Percentiles rank a stretch among this genome's conserved stretches.
phyloP scores from a whole-genome alignment of 164 flowering plant species.

The Nymphaea thermarum region DNA sequence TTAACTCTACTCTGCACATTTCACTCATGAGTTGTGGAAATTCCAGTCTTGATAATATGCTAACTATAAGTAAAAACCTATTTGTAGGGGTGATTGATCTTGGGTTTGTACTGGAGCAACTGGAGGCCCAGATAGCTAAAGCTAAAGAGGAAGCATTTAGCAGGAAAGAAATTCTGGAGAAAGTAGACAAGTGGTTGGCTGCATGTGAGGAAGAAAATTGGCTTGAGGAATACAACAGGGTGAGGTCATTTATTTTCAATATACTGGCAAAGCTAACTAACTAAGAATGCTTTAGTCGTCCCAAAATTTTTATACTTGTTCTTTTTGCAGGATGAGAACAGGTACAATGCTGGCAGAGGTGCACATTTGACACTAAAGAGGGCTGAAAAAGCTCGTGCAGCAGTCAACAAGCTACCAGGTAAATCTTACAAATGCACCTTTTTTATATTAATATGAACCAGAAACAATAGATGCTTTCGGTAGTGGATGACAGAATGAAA shows the following conservation, averaged over 20 bases:
- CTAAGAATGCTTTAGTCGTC: neutral
- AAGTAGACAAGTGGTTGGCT: constrained; percentile 66
- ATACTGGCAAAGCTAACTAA: neutral
- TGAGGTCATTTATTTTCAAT: constrained; percentile 3
- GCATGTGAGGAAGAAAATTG: constrained; percentile 82
- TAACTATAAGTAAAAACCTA: neutral
- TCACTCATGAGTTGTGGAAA: neutral
- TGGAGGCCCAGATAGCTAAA: constrained; percentile 47
- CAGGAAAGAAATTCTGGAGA: constrained; percentile 77
- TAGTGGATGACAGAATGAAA: neutral
- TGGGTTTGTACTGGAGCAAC: constrained; percentile 34
- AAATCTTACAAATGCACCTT: constrained; percentile 2
- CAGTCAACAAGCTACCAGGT: constrained; percentile 63
- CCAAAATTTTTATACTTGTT: neutral
- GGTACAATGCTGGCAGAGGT: constrained; percentile 74
- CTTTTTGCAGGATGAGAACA: constrained; percentile 51
- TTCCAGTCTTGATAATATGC: neutral
- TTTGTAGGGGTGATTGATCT: constrained; percentile 46
- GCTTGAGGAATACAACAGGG: constrained; percentile 86
- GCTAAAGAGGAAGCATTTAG: constrained; percentile 62
- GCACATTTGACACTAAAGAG: constrained; percentile 63
- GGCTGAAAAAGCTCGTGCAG: constrained; percentile 70
- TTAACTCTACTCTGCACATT: too few species aligned
- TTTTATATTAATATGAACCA: too few species aligned
- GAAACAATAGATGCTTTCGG: neutral